Percentiles rank a stretch among this genome's conserved stretches.
These are phyloP conservation scores for Phytopythium delawarense DNA, from an alignment of 352 stramenopile species.

Conservation along the genomic window DNA sequence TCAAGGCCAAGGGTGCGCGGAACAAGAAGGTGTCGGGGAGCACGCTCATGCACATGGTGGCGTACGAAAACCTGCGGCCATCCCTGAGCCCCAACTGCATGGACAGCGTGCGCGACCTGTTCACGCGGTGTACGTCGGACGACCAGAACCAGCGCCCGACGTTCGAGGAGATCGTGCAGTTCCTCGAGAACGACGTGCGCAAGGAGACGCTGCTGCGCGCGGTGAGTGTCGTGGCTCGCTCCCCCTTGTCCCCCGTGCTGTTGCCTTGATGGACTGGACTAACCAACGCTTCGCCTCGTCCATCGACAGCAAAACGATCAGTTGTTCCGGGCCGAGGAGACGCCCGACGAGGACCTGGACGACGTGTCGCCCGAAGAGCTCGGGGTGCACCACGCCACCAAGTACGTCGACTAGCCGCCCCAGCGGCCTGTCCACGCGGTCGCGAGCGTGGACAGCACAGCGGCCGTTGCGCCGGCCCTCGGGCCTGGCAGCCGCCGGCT, in stretches of 20 bases:
- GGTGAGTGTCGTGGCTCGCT: constrained; percentile 29
- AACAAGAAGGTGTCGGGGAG: constrained; percentile 86
- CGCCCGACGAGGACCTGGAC: constrained; percentile 42
- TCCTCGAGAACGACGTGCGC: constrained; percentile 81
- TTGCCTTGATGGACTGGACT: neutral
- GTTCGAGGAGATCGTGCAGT: constrained; percentile 84
- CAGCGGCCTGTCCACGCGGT: neutral
- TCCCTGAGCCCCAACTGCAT: constrained; percentile 83
- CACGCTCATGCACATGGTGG: constrained; percentile 88
- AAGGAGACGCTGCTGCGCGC: constrained; percentile 81
- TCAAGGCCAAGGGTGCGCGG: constrained; percentile 74
- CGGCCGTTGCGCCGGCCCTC: neutral
- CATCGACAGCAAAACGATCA: constrained; percentile 17
- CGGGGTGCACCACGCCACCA: constrained; percentile 75
- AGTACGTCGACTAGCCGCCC: constrained; percentile 66
- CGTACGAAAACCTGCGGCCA: constrained; percentile 84
- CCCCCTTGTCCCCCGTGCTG: neutral
- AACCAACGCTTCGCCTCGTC: too few relatives aligned
- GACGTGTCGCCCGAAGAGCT: constrained; percentile 78
- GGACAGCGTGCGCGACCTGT: constrained; percentile 75
- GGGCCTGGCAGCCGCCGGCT: neutral
- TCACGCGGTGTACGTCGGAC: constrained; percentile 75
- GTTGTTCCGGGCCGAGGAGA: constrained; percentile 9
- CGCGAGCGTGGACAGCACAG: neutral
- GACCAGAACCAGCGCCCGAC: constrained; percentile 71